These are phyloP conservation scores for Hypoxylon fuscum DNA, from an alignment of 495 filamentous ascomycete species.

Conservation along the genomic window DNA sequence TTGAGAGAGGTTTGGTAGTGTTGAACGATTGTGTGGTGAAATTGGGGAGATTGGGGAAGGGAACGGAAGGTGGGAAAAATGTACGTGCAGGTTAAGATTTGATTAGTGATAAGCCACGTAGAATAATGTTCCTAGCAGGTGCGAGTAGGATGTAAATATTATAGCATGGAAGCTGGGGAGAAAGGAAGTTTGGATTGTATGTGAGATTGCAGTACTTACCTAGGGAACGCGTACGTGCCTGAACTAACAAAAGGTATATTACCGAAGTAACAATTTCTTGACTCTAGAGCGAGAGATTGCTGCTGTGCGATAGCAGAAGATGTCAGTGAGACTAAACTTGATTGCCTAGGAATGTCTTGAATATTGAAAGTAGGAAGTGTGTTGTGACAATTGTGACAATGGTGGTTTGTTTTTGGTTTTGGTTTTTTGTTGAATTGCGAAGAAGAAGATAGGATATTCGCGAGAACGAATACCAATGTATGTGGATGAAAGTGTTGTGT, in stretches of 20 bases:
- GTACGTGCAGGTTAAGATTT: neutral
- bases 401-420: neutral
- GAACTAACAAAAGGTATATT: constrained; percentile 10
- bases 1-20: constrained; percentile 4
- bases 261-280: constrained; percentile 1
- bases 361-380: neutral
- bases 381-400: neutral
- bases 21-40: constrained; percentile 39
- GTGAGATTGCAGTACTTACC: constrained; percentile 1
- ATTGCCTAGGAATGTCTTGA: neutral
- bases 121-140: constrained; percentile 1
- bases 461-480: neutral
- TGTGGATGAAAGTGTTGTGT: neutral
- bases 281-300: constrained; percentile 3
- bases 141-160: neutral
- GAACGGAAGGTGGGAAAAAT: constrained; percentile 19
- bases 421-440: no score
- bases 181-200: neutral
- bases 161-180: neutral
- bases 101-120: neutral
- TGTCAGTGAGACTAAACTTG: neutral
- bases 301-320: constrained; percentile 8
- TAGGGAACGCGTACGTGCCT: neutral
- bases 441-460: neutral
- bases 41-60: constrained; percentile 8